Conservation (phyloP, 768 basidiomycete species). For the Agrocybe chaxingu region DNA sequence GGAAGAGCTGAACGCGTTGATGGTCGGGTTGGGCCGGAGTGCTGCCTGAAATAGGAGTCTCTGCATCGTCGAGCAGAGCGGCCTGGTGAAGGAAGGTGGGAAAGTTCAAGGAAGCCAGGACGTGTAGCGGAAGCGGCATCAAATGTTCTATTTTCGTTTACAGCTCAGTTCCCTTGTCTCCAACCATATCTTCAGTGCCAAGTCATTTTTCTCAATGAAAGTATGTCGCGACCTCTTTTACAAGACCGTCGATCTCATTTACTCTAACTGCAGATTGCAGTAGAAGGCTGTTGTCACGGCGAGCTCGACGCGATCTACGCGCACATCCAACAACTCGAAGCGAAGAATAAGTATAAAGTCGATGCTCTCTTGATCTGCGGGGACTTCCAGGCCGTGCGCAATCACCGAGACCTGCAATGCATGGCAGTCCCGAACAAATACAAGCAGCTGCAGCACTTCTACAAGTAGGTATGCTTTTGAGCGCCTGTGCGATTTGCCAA, state of each 20-base stretch:
- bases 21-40: no score
- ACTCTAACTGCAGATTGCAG: slow-evolving; percentile 56
- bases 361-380: slow-evolving; percentile 92
- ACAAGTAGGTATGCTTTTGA: slow-evolving; percentile 50
- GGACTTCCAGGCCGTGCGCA: slow-evolving; percentile 93
- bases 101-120: no score
- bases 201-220: background rate
- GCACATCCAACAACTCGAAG: slow-evolving; percentile 63
- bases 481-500: background rate
- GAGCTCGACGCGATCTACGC: slow-evolving; percentile 85
- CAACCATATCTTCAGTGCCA: no score
- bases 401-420: slow-evolving; percentile 77
- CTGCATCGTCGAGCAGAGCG: no score
- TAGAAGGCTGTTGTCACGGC: slow-evolving; percentile 96
- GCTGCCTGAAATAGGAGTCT: no score
- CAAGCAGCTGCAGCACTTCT: slow-evolving; percentile 77
- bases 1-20: no score
- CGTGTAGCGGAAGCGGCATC: no score
- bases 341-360: slow-evolving; percentile 59
- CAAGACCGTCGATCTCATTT: background rate
- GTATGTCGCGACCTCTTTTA: background rate
- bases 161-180: no score
- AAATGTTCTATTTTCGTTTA: no score
- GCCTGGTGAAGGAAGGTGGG: no score
- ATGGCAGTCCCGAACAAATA: slow-evolving; percentile 94